phyloP scores from a whole-genome alignment of 805 yeast genomes.

The Ascoidea tarda region DNA sequence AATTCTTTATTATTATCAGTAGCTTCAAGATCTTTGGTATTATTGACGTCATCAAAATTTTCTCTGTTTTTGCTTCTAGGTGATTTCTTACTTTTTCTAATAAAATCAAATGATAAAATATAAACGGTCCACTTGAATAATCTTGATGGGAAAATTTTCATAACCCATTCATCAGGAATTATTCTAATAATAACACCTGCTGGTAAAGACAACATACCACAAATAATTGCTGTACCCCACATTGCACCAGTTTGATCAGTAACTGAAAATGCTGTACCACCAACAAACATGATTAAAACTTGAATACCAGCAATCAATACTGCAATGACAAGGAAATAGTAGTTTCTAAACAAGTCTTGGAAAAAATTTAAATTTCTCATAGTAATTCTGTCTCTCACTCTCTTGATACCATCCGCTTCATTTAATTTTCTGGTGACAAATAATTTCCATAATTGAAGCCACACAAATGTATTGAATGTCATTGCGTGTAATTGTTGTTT shows the following conservation, averaged over 20 bases:
- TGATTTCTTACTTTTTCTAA: neutral
- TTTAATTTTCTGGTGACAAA: slow-evolving; percentile 85
- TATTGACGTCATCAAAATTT: neutral
- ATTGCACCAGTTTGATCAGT: slow-evolving; percentile 64
- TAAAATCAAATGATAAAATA: neutral
- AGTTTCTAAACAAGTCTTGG: slow-evolving; percentile 68
- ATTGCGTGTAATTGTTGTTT: slow-evolving; percentile 56
- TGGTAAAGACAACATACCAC: slow-evolving; percentile 76
- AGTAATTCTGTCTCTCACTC: slow-evolving; percentile 43
- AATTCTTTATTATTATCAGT: too few relatives aligned
- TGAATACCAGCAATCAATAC: slow-evolving; percentile 72
- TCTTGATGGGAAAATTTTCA: slow-evolving; percentile 48
- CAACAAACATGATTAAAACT: slow-evolving; percentile 85
- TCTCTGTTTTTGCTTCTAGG: neutral
- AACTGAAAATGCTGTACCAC: slow-evolving; percentile 89
- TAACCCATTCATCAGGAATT: slow-evolving; percentile 70
- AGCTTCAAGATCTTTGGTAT: too few relatives aligned
- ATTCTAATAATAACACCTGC: slow-evolving; percentile 64
- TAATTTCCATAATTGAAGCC: slow-evolving; percentile 94
- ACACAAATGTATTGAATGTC: slow-evolving; percentile 92
- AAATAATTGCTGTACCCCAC: slow-evolving; percentile 82
- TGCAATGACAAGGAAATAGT: slow-evolving; percentile 66
- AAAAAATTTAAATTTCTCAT: slow-evolving; percentile 65
- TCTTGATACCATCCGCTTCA: slow-evolving; percentile 59
- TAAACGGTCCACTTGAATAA: slow-evolving; percentile 20